Conservation (phyloP, 257 asterid genomes). For the Petunia secreta region DNA sequence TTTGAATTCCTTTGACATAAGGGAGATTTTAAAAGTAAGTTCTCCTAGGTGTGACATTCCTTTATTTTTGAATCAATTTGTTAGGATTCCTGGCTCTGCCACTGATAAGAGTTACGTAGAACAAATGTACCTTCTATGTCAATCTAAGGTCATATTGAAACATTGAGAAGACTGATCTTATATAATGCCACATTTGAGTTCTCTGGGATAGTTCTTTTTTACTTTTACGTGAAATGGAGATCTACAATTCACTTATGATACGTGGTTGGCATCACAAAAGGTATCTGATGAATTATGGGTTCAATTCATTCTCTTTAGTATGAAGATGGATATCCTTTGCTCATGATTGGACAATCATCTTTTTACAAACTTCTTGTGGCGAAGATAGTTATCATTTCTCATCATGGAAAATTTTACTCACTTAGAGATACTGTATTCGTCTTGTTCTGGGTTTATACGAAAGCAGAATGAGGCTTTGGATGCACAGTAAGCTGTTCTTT, state of each 20-base stretch:
- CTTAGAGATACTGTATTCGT: not conserved
- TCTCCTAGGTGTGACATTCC: too few species aligned
- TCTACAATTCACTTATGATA: not conserved
- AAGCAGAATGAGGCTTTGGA: not conserved
- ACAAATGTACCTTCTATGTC: conserved; percentile 8
- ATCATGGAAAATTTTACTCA: not conserved
- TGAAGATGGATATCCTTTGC: not conserved
- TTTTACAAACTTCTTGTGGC: not conserved
- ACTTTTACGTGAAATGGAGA: not conserved
- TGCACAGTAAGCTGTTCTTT: conserved; percentile 16
- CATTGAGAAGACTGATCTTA: not conserved
- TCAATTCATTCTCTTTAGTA: not conserved
- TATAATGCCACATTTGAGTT: not conserved
- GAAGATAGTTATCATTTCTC: not conserved
- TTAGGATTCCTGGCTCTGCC: too few species aligned
- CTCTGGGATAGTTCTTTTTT: not conserved
- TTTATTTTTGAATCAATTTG: too few species aligned
- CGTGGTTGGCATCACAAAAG: not conserved
- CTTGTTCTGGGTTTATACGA: not conserved
- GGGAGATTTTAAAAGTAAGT: too few species aligned
- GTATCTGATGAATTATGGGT: not conserved
- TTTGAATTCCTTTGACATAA: too few species aligned
- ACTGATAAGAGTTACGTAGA: too few species aligned
- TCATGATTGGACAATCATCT: not conserved
- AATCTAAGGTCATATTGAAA: not conserved